phyloP scores from a whole-genome alignment of 345 rosid species.

The Bruguiera sexangula region DNA sequence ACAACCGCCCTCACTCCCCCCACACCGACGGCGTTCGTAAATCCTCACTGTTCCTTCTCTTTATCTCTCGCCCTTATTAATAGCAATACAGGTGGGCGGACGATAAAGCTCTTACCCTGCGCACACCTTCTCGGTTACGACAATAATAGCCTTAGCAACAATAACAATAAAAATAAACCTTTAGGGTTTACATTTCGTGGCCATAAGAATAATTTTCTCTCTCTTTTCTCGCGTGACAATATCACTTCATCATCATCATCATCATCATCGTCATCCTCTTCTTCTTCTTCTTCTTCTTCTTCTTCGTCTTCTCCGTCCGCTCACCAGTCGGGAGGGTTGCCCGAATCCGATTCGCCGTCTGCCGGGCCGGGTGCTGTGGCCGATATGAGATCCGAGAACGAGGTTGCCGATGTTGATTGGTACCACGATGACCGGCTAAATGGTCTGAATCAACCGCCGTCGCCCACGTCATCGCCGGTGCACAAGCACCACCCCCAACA shows the following conservation, averaged over 20 bases:
- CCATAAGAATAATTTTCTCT: not conserved
- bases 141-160: not conserved
- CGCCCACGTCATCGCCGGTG: conserved; percentile 23
- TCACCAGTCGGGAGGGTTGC: not conserved
- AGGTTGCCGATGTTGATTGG: conserved; percentile 29
- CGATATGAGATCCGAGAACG: conserved; percentile 56
- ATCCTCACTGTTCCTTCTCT: not conserved
- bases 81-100: conserved; percentile 16
- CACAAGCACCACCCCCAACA: conserved; percentile 26
- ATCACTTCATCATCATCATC: not conserved
- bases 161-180: not conserved
- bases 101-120: conserved; percentile 12
- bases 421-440: conserved; percentile 18
- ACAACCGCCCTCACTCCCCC: not conserved
- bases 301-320: not conserved
- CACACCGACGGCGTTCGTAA: not conserved
- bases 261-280: not conserved
- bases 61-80: not conserved
- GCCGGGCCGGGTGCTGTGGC: conserved; percentile 17
- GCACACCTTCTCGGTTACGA: not conserved
- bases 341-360: conserved; percentile 19
- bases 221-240: not conserved
- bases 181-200: conserved; percentile 17
- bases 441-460: conserved; percentile 21
- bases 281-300: not conserved